Conservation (phyloP, 768 basidiomycete species). For the Mycena amicta region DNA sequence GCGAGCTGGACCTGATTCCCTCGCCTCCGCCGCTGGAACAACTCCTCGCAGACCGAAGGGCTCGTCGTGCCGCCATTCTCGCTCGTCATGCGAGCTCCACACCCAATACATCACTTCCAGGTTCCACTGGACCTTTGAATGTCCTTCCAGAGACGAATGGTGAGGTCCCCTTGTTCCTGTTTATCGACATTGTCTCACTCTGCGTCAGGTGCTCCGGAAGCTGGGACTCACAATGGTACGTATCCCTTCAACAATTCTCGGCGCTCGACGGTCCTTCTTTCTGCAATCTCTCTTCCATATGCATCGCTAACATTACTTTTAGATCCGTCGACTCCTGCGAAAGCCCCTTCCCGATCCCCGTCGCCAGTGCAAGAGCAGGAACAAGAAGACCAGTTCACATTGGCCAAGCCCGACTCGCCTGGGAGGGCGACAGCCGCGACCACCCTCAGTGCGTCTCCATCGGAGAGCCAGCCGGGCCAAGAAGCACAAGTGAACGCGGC, state of each 20-base stretch:
- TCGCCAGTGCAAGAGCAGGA: constrained; percentile 20
- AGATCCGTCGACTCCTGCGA: constrained; percentile 57
- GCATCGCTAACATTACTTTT: constrained; percentile 7
- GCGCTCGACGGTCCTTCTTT: neutral
- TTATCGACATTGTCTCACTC: too few species aligned
- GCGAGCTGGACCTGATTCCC: constrained; percentile 58
- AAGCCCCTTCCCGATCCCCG: constrained; percentile 19
- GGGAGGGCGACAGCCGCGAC: constrained; percentile 1
- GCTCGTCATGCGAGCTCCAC: constrained; percentile 53
- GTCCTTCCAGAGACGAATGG: neutral
- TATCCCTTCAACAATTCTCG: constrained; percentile 12
- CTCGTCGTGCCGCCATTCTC: constrained; percentile 74
- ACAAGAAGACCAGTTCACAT: constrained; percentile 15
- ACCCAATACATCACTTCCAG: constrained; percentile 54
- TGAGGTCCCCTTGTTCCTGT: too few species aligned
- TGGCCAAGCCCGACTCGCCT: constrained; percentile 20
- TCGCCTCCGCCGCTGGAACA: constrained; percentile 63
- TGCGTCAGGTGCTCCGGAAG: too few species aligned
- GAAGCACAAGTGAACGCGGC: constrained; percentile 20
- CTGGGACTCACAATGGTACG: too few species aligned
- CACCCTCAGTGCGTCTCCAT: neutral
- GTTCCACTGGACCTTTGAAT: constrained; percentile 73
- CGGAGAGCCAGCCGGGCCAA: neutral
- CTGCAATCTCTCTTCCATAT: neutral
- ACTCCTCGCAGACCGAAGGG: constrained; percentile 68